Percentiles rank a stretch among this genome's conserved stretches.
Evolutionary conservation across 257 asterid genomes (phyloP).

Genomic region (Ehretia macrophylla): DNA sequence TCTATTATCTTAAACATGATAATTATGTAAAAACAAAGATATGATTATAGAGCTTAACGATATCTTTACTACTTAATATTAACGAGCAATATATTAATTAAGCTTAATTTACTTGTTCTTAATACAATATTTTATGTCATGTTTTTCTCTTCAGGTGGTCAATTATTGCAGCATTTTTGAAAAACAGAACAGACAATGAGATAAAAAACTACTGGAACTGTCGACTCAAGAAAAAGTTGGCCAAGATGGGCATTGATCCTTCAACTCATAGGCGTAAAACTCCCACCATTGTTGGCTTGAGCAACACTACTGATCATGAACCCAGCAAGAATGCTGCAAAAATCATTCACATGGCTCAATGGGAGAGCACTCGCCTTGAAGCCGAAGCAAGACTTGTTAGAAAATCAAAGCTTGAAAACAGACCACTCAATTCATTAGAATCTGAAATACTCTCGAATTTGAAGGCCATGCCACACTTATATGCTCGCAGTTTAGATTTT

Average conservation of each 20-base stretch:
- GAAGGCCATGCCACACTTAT: background rate
- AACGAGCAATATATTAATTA: too few species aligned
- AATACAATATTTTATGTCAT: too few species aligned
- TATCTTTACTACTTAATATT: too few species aligned
- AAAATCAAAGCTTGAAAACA: background rate
- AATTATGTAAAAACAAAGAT: too few species aligned
- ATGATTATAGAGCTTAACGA: too few species aligned
- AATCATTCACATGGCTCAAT: constrained; percentile 1
- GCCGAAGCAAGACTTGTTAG: background rate
- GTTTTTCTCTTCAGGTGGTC: background rate
- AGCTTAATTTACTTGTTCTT: too few species aligned
- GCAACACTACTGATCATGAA: too few species aligned
- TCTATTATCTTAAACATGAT: too few species aligned
- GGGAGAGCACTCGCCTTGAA: background rate
- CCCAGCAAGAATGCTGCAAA: background rate
- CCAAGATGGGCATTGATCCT: background rate
- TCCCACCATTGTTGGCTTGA: background rate
- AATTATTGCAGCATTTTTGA: background rate
- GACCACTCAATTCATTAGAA: background rate
- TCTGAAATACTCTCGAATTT: background rate
- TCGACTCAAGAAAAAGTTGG: background rate
- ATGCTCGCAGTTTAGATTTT: background rate
- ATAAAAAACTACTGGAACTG: background rate
- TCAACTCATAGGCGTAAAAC: background rate
- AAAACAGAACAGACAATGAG: background rate